phyloP scores from a whole-genome alignment of 1,284 basidiomycete species.

The Ustilago cynodontis region DNA sequence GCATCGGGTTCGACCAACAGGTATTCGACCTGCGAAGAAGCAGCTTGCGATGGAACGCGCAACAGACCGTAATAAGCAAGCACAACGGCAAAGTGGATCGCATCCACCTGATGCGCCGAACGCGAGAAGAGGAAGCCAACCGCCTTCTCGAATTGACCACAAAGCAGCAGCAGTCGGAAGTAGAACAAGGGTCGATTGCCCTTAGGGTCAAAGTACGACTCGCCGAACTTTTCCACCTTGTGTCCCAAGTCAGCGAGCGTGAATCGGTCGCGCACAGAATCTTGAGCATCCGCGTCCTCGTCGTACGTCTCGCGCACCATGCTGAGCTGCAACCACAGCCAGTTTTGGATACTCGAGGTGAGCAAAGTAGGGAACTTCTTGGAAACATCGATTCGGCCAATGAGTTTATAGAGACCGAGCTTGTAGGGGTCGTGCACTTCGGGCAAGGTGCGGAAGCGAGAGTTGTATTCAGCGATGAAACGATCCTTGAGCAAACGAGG shows the following conservation, averaged over 20 bases:
- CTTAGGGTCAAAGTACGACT: conserved; percentile 89
- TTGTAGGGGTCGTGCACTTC: conserved; percentile 87
- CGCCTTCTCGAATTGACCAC: conserved; percentile 94
- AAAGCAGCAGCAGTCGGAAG: conserved; percentile 90
- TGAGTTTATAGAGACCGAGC: conserved; percentile 91
- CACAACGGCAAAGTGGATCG: conserved; percentile 91
- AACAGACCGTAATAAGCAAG: conserved; percentile 93
- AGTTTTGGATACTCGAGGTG: conserved; percentile 93
- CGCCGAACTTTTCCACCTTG: conserved; percentile 81
- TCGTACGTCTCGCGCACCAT: conserved; percentile 74
- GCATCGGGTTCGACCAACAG: conserved; percentile 39
- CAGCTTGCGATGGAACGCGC: conserved; percentile 81
- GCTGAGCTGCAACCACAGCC: conserved; percentile 96
- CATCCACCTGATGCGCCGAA: conserved; percentile 88
- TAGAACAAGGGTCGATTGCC: conserved; percentile 78
- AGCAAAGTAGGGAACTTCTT: conserved; percentile 85
- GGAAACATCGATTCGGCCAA: conserved; percentile 89
- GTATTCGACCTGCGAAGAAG: conserved; percentile 77
- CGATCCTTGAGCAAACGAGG: conserved; percentile 76
- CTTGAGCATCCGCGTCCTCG: conserved; percentile 53
- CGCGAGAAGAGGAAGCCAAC: conserved; percentile 91
- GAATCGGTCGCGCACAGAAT: conserved; percentile 72
- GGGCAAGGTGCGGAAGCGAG: conserved; percentile 76
- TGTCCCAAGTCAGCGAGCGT: conserved; percentile 84
- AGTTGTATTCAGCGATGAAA: conserved; percentile 88